Conservation (phyloP, 306 rosid species). For the Hylodesmum podocarpum region DNA sequence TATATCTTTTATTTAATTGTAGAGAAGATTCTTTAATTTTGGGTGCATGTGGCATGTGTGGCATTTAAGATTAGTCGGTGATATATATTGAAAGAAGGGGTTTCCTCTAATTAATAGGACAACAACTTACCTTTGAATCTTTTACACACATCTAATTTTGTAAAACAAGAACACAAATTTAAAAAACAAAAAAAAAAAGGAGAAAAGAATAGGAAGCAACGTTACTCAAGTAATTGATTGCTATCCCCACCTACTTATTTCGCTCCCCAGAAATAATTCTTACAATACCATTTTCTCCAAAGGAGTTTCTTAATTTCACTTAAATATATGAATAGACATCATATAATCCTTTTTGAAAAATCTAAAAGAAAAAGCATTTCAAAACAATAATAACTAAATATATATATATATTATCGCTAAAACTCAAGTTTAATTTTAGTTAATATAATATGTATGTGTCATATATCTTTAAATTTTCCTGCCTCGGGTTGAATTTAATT, state of each 20-base stretch:
- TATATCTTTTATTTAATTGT: not conserved
- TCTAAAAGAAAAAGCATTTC: not conserved
- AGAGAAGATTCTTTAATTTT: slow-evolving; percentile 22
- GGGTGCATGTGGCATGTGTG: slow-evolving; percentile 9
- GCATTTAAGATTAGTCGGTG: slow-evolving; percentile 3
- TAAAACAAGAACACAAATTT: too few species aligned
- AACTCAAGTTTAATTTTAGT: not conserved
- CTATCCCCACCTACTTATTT: not conserved
- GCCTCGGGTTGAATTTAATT: not conserved
- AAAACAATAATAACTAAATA: too few species aligned
- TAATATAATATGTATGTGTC: not conserved
- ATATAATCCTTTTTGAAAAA: not conserved
- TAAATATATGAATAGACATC: not conserved
- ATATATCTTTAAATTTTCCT: not conserved
- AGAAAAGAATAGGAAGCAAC: not conserved
- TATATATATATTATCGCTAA: not conserved
- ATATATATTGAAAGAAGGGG: slow-evolving; percentile 6
- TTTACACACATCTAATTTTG: not conserved
- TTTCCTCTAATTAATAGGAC: not conserved
- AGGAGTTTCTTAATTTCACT: not conserved
- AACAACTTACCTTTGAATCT: not conserved
- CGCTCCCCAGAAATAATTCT: not conserved
- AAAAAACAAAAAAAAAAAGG: not conserved
- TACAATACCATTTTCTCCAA: not conserved
- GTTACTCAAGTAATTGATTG: not conserved